Percentiles rank a stretch among this genome's conserved stretches.
These are phyloP conservation scores for Lachnellula willkommii DNA, from an alignment of 2,329 filamentous ascomycete genomes.

Conservation along the genomic window DNA sequence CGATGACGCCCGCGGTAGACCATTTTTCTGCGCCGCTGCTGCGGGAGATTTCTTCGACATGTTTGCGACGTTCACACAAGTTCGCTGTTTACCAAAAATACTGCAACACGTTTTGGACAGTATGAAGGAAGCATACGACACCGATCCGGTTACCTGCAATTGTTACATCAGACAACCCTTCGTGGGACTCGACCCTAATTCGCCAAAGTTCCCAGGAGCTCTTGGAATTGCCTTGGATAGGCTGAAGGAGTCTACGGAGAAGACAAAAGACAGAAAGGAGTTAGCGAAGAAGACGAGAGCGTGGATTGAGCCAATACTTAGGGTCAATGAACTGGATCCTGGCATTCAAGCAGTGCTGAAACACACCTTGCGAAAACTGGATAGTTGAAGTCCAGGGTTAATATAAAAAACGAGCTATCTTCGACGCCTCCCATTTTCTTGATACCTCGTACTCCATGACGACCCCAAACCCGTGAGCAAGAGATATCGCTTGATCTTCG, in stretches of 20 bases:
- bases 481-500: too few relatives aligned
- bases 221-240: constrained; percentile 60
- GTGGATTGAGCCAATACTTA: constrained; percentile 53
- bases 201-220: constrained; percentile 67
- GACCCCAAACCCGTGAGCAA: too few relatives aligned
- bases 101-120: constrained; percentile 66
- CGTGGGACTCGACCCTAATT: constrained; percentile 56
- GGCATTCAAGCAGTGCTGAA: constrained; percentile 51
- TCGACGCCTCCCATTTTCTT: too few relatives aligned
- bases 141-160: constrained; percentile 57
- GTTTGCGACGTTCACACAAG: constrained; percentile 62
- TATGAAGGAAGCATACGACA: constrained; percentile 56
- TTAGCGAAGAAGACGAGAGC: constrained; percentile 45
- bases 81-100: constrained; percentile 61
- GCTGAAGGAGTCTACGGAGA: constrained; percentile 49
- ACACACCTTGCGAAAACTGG: constrained; percentile 35
- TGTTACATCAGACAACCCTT: constrained; percentile 69
- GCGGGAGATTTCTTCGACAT: constrained; percentile 77
- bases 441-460: too few relatives aligned
- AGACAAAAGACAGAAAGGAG: constrained; percentile 39
- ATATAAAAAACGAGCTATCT: too few relatives aligned
- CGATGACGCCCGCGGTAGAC: constrained; percentile 66
- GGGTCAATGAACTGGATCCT: constrained; percentile 47
- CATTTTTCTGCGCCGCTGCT: constrained; percentile 56
- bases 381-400: constrained; percentile 2